Evolutionary conservation across 202 grass and related monocot species (phyloP), one percentile per base, ranked within the genome.

Genomic region (Elaeis oleifera): DNA sequence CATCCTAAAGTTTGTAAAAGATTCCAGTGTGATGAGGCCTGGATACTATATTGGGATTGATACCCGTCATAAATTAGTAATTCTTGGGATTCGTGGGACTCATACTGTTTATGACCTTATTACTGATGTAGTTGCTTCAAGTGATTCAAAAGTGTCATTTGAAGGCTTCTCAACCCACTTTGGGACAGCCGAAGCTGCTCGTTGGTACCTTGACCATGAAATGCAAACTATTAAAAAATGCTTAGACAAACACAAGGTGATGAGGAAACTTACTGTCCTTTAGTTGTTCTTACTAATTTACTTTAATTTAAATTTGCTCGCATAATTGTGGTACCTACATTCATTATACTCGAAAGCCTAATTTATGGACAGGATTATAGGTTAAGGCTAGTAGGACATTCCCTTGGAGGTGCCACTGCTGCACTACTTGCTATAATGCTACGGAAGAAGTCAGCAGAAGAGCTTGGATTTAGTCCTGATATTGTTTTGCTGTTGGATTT

Each of bases 71-170:
- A 92, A 90, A 63, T 60, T 92, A 64, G 82, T 97, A 51, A 81
- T 97, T 56, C 78, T 97, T 36, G 94, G 84, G 50, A 97, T 97
- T 55, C 94, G 94, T 70, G 88, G 94, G 18, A 97, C 94, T 64
- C 84, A 92, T 80, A 92, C 80, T 0, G 82, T 97, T 19, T 90
- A 89, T 72, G 88, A 97, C 61, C 77, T 89, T 63, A 80, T 97
- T 56, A 92, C 94, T 22, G 88, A 97, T 85, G 76, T 97, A 49
- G 74, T 97, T 74, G 53, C 82, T 59, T 78, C 84, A 20, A 90
- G 87, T 2, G 72, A 89, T 74, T 66, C 74, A 64, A 85, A 85
- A 63, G 90, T 96, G 29, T 96, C 90, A n/a, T 78, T 83, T 44
- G 89, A 67, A 67, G 88, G 94, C 53, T 92, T 97, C 77, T 83